Conservation (phyloP, 176 grass and related monocot species). For the Oryza meyeriana region DNA sequence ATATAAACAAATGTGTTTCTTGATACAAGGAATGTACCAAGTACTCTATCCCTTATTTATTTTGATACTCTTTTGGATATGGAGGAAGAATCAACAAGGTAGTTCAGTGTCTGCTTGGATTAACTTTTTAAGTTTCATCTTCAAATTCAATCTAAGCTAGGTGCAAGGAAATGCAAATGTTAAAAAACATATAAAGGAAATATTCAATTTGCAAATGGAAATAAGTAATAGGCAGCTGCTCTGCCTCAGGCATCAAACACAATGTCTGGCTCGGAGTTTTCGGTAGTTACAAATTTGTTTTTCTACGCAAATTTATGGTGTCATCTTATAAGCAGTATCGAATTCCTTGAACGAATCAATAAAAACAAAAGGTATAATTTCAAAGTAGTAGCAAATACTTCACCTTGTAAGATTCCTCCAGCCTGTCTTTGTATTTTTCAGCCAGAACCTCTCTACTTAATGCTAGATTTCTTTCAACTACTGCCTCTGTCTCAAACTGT, state of each 20-base stretch:
- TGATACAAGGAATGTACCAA: not conserved
- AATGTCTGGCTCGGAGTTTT: not conserved
- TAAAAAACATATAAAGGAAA: slow-evolving; percentile 1
- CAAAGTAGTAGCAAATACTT: slow-evolving; percentile 41
- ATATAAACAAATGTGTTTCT: not conserved
- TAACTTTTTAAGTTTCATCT: not conserved
- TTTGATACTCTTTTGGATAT: not conserved
- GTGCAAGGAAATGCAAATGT: not conserved
- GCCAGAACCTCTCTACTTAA: slow-evolving; percentile 66
- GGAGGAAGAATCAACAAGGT: not conserved
- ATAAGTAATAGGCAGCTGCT: not conserved
- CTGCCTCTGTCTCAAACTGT: slow-evolving; percentile 88
- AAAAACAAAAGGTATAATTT: slow-evolving; percentile 19
- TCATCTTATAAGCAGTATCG: not conserved
- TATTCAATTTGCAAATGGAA: not conserved
- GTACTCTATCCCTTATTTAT: not conserved
- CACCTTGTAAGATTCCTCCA: slow-evolving; percentile 90
- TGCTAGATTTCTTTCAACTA: slow-evolving; percentile 66
- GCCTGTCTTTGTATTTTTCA: slow-evolving; percentile 80
- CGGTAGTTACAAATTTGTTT: not conserved
- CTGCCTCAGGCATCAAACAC: not conserved
- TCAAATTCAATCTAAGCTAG: not conserved
- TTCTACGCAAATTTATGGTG: not conserved
- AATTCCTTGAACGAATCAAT: not conserved
- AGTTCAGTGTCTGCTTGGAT: slow-evolving; percentile 12